Conservation (phyloP, 345 rosid species). For the Salix dunnii region DNA sequence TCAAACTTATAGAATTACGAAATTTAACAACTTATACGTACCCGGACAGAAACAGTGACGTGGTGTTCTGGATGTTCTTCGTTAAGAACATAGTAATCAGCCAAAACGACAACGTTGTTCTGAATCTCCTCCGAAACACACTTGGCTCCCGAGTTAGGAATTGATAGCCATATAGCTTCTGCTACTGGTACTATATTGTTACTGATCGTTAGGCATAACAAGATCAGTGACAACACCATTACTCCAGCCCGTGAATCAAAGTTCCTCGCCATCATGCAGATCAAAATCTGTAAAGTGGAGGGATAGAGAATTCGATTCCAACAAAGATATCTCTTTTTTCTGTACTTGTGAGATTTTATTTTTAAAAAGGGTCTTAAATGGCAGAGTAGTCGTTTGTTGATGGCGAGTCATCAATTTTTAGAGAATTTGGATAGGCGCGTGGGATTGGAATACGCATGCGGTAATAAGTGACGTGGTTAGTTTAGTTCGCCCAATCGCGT, state of each 20-base stretch:
- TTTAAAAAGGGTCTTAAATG: no score
- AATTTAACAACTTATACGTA: constrained; percentile 17
- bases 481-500: neutral
- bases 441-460: neutral
- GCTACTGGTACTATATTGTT: constrained; percentile 27
- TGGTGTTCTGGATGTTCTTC: constrained; percentile 46
- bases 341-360: no score
- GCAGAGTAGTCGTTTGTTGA: no score
- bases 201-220: constrained; percentile 20
- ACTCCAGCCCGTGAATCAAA: neutral
- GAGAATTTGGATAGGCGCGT: constrained; percentile 1
- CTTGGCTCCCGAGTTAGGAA: constrained; percentile 81
- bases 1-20: neutral
- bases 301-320: neutral
- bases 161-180: constrained; percentile 74
- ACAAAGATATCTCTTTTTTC: no score
- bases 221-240: constrained; percentile 15
- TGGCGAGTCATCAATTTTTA: no score
- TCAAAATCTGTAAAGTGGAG: neutral
- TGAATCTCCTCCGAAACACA: constrained; percentile 94
- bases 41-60: constrained; percentile 54
- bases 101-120: constrained; percentile 70
- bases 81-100: constrained; percentile 69
- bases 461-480: constrained; percentile 1
- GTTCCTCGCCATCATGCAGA: constrained; percentile 12